These are phyloP conservation scores for Cyclanthera cordifolia DNA, from an alignment of 306 rosid species.

Conservation along the genomic window DNA sequence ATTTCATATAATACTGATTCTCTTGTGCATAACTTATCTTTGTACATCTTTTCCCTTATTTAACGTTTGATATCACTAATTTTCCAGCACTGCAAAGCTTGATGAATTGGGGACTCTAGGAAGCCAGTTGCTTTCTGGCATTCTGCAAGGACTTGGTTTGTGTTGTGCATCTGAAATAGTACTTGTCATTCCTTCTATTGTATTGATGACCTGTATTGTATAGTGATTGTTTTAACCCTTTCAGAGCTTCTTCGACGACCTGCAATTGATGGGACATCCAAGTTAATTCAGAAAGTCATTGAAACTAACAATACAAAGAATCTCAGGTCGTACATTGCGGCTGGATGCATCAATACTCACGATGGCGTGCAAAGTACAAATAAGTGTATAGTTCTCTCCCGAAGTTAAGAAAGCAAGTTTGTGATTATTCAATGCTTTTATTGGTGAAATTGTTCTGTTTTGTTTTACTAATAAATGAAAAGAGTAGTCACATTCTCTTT, in stretches of 20 bases:
- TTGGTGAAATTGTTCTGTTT: background rate
- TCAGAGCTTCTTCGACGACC: constrained; percentile 55
- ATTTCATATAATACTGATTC: background rate
- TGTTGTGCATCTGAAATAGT: constrained; percentile 13
- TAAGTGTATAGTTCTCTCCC: constrained; percentile 28
- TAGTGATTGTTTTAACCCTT: background rate
- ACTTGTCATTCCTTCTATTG: background rate
- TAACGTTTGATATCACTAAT: too few species aligned
- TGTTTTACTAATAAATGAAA: background rate
- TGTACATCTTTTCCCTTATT: background rate
- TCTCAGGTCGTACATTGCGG: constrained; percentile 43
- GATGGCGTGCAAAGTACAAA: constrained; percentile 30
- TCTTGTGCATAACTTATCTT: background rate
- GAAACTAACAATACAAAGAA: constrained; percentile 44
- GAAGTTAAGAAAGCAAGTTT: background rate
- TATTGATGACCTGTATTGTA: background rate
- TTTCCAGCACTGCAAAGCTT: constrained; percentile 42
- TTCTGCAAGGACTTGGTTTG: constrained; percentile 65
- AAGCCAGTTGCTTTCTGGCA: constrained; percentile 41
- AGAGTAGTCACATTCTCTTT: background rate
- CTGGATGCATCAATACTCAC: constrained; percentile 41
- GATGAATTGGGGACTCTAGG: constrained; percentile 50
- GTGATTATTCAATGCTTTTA: too few species aligned
- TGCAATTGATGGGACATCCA: constrained; percentile 36
- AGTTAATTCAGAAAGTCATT: constrained; percentile 36